These are phyloP conservation scores for Gnetum montanum DNA, from an alignment of 75 land plant species.

Conservation along the genomic window DNA sequence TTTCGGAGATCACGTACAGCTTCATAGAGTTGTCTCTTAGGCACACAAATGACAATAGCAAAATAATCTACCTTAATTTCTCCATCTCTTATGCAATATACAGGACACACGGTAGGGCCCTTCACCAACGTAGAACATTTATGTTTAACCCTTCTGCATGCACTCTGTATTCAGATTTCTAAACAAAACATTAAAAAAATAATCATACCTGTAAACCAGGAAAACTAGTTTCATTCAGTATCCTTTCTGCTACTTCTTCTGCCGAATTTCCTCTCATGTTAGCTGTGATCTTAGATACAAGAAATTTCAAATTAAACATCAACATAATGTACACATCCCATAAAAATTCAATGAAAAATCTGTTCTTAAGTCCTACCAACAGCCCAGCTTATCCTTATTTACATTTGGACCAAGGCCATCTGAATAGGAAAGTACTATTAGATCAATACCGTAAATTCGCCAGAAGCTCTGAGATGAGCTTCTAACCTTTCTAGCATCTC, in stretches of 20 bases:
- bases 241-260: conserved; percentile 72
- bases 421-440: not conserved
- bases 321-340: too few species aligned
- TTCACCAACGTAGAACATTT: conserved; percentile 15
- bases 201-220: conserved; percentile 75
- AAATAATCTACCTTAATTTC: conserved; percentile 52
- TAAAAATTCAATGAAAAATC: too few species aligned
- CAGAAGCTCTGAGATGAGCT: conserved; percentile 76
- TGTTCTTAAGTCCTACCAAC: too few species aligned
- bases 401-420: too few species aligned
- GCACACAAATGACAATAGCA: conserved; percentile 82
- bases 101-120: conserved; percentile 94
- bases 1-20: conserved; percentile 72
- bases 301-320: too few species aligned
- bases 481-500: conserved; percentile 94
- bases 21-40: conserved; percentile 74
- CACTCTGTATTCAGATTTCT: not conserved
- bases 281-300: conserved; percentile 52
- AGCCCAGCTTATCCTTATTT: too few species aligned
- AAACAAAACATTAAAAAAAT: not conserved
- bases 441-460: conserved; percentile 66
- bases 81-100: conserved; percentile 57
- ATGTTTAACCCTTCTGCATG: not conserved
- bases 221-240: conserved; percentile 49
- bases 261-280: conserved; percentile 88